These are phyloP conservation scores for Phaeosphaeriaceae sp. DNA, from an alignment of 2,329 filamentous ascomycete species.

Conservation along the genomic window DNA sequence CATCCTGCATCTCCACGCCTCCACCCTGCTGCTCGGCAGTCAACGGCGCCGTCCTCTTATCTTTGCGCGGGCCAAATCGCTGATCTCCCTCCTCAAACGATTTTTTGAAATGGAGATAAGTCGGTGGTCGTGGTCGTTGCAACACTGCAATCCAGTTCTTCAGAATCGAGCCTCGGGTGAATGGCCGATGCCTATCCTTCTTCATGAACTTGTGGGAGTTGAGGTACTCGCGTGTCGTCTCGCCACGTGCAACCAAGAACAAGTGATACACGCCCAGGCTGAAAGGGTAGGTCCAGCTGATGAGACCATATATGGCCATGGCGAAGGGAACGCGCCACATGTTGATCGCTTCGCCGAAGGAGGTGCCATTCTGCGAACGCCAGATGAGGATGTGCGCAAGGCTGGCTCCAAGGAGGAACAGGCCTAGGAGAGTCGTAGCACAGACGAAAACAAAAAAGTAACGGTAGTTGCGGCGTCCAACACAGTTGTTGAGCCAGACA, in stretches of 20 bases:
- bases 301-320: slow-evolving; percentile 81
- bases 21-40: slow-evolving; percentile 61
- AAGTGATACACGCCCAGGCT: slow-evolving; percentile 88
- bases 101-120: slow-evolving; percentile 87
- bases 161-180: slow-evolving; percentile 77
- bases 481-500: slow-evolving; percentile 98
- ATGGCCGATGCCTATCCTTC: slow-evolving; percentile 89
- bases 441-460: slow-evolving; percentile 95
- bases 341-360: slow-evolving; percentile 73
- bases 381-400: slow-evolving; percentile 84
- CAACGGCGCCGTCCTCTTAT: slow-evolving; percentile 59
- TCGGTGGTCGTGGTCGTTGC: slow-evolving; percentile 82
- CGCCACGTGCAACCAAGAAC: slow-evolving; percentile 87
- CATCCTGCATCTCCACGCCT: slow-evolving; percentile 75
- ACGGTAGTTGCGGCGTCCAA: slow-evolving; percentile 95
- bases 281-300: slow-evolving; percentile 80
- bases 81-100: slow-evolving; percentile 83
- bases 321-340: slow-evolving; percentile 84
- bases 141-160: slow-evolving; percentile 85
- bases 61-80: slow-evolving; percentile 72
- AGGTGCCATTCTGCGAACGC: slow-evolving; percentile 67
- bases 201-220: slow-evolving; percentile 96
- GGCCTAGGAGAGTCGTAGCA: slow-evolving; percentile 75
- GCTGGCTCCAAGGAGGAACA: slow-evolving; percentile 79
- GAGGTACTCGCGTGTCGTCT: slow-evolving; percentile 95